phyloP scores from a whole-genome alignment of 2,329 filamentous ascomycete genomes.

The Phaeosphaeriaceae sp. region DNA sequence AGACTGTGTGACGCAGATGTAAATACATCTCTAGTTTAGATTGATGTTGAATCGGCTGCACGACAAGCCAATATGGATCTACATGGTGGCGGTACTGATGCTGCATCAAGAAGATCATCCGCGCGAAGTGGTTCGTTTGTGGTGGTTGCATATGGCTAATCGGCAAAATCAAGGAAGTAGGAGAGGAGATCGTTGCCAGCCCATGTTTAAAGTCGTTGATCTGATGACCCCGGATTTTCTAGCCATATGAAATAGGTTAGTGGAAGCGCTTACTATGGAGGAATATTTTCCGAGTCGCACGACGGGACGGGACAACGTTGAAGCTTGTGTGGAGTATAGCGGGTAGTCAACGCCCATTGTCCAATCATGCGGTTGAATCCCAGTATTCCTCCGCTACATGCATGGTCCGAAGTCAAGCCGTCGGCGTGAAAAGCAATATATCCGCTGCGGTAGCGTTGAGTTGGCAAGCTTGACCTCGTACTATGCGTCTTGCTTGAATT shows the following conservation, averaged over 20 bases:
- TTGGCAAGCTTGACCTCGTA: not conserved
- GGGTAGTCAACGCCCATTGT: not conserved
- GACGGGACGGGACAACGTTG: not conserved
- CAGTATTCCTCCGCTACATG: not conserved
- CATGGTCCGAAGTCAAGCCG: not conserved
- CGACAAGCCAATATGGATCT: not conserved
- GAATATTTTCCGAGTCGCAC: constrained; percentile 2
- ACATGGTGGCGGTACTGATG: not conserved
- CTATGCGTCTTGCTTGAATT: not conserved
- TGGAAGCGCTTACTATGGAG: constrained; percentile 2
- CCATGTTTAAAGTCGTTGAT: not conserved
- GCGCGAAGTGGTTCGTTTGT: not conserved
- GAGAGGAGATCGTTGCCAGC: not conserved
- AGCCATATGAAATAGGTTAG: not conserved
- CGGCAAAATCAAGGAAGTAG: constrained; percentile 1
- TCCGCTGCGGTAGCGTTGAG: not conserved
- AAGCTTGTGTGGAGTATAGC: not conserved
- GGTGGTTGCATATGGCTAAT: constrained; percentile 1
- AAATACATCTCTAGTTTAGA: not conserved
- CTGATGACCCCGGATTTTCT: constrained; percentile 3
- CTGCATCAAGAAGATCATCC: constrained; percentile 1
- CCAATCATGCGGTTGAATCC: not conserved
- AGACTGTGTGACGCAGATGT: not conserved
- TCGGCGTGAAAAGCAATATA: not conserved
- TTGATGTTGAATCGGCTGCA: not conserved